Base-by-base conservation (phyloP, 169 alveolate species). In the Plasmodium coatneyi region DNA sequence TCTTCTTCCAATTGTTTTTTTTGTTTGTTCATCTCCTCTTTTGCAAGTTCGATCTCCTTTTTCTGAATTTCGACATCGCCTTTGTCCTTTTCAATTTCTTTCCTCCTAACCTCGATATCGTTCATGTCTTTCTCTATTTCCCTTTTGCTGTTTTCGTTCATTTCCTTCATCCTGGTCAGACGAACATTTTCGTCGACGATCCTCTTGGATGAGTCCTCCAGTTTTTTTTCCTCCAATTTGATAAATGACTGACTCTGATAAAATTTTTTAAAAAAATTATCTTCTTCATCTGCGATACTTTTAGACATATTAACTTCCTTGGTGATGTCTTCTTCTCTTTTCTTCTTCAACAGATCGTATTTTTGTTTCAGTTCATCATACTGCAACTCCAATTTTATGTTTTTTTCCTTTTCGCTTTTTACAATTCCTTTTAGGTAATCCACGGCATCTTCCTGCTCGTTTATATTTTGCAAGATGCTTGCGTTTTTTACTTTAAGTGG, bases 361-460 rank as follows among this genome's bases (percentile, higher is more conserved):
- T 87, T 87, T 87, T 87, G 93, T 25, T 87, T 87, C 49, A 87
- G 30, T 56, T 87, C 93, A 60, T 87, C 89, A 87, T 87, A 87
- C 71, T 78, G 66, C 32, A 87, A 22, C 49, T 87, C 93, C 70
- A 87, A 79, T 41, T 78, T 87, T 16, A 78, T 39, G 32, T 87
- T 78, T 60, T 87, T 87, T n/a, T 79, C 86, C 80, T 87, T 87
- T 56, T 87, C 93, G 32, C 14, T 78, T 87, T 87, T 87, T 22
- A 87, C 49, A 10, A 87, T 14, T 14, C 32, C 46, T 71, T 87
- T 87, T 76, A 87, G 78, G 78, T 87, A 87, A 28, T 78, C 82
- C n/a, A 87, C 28, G 32, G 41, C 46, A 78, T 78, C 72, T 14
- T 78, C 82, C 30, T 87, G 66, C 2, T 87, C 93, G n/a, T 30